These are phyloP conservation scores for Blastobotrys buckinghamii DNA, from an alignment of 1,139 yeast species.

Conservation along the genomic window DNA sequence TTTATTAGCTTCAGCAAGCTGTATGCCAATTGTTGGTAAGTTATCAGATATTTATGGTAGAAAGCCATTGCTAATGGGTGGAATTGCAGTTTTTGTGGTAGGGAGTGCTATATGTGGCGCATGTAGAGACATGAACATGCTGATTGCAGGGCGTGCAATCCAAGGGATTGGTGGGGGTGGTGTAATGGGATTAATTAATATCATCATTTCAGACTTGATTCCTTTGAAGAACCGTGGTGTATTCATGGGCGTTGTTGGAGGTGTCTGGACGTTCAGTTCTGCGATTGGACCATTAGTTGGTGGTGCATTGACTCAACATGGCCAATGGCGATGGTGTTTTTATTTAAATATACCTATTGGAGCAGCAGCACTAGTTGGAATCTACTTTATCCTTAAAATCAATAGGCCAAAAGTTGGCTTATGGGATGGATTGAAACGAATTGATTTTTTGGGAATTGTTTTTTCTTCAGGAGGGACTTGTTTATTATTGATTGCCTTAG, in stretches of 20 bases:
- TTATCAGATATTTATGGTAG: constrained; percentile 60
- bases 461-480: constrained; percentile 41
- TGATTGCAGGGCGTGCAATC: constrained; percentile 61
- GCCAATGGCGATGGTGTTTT: constrained; percentile 80
- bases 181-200: constrained; percentile 50
- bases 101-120: constrained; percentile 59
- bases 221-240: constrained; percentile 51
- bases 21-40: constrained; percentile 57
- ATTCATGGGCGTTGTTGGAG: constrained; percentile 40
- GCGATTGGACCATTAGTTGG: constrained; percentile 67
- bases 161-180: constrained; percentile 72
- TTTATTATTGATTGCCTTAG: constrained; percentile 42
- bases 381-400: constrained; percentile 39
- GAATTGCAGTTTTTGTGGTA: constrained; percentile 49
- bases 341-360: constrained; percentile 66
- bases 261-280: constrained; percentile 50
- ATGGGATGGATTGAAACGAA: constrained; percentile 35
- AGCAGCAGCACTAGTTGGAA: constrained; percentile 43
- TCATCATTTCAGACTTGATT: constrained; percentile 53
- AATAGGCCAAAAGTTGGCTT: constrained; percentile 44
- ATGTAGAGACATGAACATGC: constrained; percentile 46
- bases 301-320: constrained; percentile 56
- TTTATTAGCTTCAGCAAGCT: constrained; percentile 47
- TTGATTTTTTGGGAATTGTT: constrained; percentile 45
- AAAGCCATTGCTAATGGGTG: constrained; percentile 44